Evolutionary conservation across 2,329 filamentous ascomycete species (phyloP).

Genomic region (Trichoderma sp.): DNA sequence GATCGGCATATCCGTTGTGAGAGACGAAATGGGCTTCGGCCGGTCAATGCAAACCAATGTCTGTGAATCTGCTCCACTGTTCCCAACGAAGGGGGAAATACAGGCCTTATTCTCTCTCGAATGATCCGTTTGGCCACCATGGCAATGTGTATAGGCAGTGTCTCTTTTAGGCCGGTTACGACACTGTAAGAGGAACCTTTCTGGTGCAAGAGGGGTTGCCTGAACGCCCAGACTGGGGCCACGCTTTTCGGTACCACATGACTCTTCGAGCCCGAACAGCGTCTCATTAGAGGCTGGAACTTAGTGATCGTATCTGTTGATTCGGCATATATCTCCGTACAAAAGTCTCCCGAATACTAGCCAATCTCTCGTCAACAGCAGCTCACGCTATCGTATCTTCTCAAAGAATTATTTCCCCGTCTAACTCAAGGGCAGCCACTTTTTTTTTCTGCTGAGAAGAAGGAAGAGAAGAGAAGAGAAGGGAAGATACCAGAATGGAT

Average conservation of each 20-base stretch:
- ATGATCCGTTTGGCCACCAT: slow-evolving; percentile 27
- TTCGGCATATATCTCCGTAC: slow-evolving; percentile 26
- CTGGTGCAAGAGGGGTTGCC: slow-evolving; percentile 35
- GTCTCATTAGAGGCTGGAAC: slow-evolving; percentile 18
- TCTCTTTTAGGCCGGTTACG: slow-evolving; percentile 31
- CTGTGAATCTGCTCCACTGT: slow-evolving; percentile 17
- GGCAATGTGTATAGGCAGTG: slow-evolving; percentile 33
- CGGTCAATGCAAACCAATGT: slow-evolving; percentile 14
- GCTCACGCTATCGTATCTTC: neutral
- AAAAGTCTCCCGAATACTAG: slow-evolving; percentile 13
- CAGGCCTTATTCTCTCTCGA: slow-evolving; percentile 19
- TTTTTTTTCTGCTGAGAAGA: neutral
- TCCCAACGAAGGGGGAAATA: slow-evolving; percentile 12
- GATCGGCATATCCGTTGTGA: slow-evolving; percentile 8
- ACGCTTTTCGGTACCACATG: slow-evolving; percentile 37
- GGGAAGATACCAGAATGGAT: slow-evolving; percentile 32
- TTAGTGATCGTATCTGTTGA: slow-evolving; percentile 25
- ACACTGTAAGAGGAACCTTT: slow-evolving; percentile 31
- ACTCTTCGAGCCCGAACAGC: slow-evolving; percentile 29
- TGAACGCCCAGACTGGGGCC: slow-evolving; percentile 37
- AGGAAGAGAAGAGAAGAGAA: neutral
- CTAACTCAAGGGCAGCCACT: neutral
- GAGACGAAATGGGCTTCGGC: slow-evolving; percentile 6
- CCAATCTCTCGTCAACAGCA: neutral
- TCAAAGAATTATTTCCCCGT: neutral